These are phyloP conservation scores for Trypanosomatidae sp. DNA, from an alignment of 208 protist genomes.

Conservation along the genomic window DNA sequence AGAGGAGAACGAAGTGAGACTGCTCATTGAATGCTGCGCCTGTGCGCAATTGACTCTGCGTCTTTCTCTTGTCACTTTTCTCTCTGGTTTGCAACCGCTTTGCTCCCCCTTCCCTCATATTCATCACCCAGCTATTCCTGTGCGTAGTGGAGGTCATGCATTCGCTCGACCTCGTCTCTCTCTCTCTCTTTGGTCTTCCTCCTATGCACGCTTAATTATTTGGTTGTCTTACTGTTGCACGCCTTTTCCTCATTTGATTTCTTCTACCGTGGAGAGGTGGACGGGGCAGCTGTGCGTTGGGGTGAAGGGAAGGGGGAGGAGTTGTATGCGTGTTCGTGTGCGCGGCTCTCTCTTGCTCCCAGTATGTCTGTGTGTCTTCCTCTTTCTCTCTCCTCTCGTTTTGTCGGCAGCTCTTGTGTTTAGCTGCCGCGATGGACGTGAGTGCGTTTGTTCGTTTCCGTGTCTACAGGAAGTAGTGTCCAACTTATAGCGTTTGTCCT, in stretches of 20 bases:
- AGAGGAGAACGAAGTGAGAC: neutral
- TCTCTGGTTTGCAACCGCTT: neutral
- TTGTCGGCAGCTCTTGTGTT: neutral
- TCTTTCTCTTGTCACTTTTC: neutral
- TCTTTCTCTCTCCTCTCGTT: neutral
- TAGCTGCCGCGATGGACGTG: neutral
- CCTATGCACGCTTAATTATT: neutral
- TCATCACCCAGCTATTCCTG: neutral
- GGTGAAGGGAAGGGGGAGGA: neutral
- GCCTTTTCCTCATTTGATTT: constrained; percentile 5
- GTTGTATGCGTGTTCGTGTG: neutral
- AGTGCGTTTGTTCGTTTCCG: neutral
- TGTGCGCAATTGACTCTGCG: neutral
- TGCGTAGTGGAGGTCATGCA: neutral
- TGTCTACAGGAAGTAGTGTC: neutral
- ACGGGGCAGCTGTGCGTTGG: neutral
- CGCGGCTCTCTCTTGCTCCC: neutral
- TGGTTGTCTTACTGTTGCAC: too few relatives aligned
- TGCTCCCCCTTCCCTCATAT: neutral
- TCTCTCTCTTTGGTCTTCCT: neutral
- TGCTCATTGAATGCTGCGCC: neutral
- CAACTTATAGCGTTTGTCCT: neutral
- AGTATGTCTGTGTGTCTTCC: neutral
- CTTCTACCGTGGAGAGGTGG: neutral
- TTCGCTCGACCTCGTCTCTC: neutral